Evolutionary conservation across 208 protist species (phyloP), one percentile per base, ranked within the genome.

Genomic region (Angomonas ambiguus): DNA sequence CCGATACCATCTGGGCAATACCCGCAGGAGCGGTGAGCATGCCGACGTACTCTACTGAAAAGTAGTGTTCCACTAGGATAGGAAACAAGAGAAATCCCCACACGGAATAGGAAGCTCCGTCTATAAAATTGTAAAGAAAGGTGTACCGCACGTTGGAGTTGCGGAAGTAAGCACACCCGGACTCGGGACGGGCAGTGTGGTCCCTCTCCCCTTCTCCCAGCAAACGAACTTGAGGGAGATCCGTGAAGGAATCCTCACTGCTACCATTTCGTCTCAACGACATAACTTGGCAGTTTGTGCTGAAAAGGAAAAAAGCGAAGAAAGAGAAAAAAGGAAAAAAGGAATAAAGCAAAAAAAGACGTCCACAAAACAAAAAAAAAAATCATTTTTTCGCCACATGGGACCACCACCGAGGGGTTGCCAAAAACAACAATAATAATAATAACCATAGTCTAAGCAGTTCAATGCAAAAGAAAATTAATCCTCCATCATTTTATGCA

Each of bases 61-160:
- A 45, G 38, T 45, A 45, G 16, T 45, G 38, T 45, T 45, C 38
- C 8, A 45, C 38, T 16, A 83, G 61, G 6, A 87, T 49, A 10
- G 76, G 81, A 13, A 87, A 68, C 25, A 82, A 66, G 33, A 81
- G 77, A 25, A 72, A 51, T 2, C 64, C 67, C 81, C 83, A 90
- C 38, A 85, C 35, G 32, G 73, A 79, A 57, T 74, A 83, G 61
- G 35, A 78, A 2, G 75, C 70, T 0, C 83, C 83, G 58, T 87
- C n/a, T 24, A 56, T 8, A 18, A 56, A 56, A 24, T 30, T 18
- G 49, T 56, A 56, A 5, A 30, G 6, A 56, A 56, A 27, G n/a
- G 49, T 27, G 13, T 18, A 56, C n/a, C 49, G 49, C 8, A 30
- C 49, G 27, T 27, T 56, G 5, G 8, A 22, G 13, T 18, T 30